phyloP scores from a whole-genome alignment of 2,329 filamentous ascomycete genomes.

The Elsinoe fawcettii region DNA sequence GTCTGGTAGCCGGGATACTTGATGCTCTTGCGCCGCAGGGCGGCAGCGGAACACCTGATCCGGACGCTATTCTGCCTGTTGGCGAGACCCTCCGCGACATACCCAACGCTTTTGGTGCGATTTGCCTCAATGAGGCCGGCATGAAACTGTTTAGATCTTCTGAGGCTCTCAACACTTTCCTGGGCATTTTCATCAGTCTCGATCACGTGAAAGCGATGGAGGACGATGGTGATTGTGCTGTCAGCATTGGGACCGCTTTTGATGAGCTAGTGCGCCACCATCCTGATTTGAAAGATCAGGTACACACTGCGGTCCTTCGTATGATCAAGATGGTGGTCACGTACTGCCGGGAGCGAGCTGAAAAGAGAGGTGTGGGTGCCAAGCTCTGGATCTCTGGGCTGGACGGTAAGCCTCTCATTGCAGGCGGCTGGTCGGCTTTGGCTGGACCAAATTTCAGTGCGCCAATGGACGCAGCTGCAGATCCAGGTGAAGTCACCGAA shows the following conservation, averaged over 20 bases:
- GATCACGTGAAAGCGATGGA: slow-evolving; percentile 80
- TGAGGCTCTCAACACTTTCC: slow-evolving; percentile 72
- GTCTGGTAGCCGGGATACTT: slow-evolving; percentile 77
- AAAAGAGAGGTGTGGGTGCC: slow-evolving; percentile 63
- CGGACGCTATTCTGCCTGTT: slow-evolving; percentile 73
- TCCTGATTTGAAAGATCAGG: slow-evolving; percentile 68
- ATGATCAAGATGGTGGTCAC: slow-evolving; percentile 79
- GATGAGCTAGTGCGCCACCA: slow-evolving; percentile 95
- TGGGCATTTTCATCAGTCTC: slow-evolving; percentile 94
- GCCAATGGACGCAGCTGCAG: not conserved
- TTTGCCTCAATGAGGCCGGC: slow-evolving; percentile 81
- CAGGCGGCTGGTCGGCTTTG: slow-evolving; percentile 45
- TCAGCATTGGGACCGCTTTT: slow-evolving; percentile 71
- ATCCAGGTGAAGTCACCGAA: slow-evolving; percentile 1
- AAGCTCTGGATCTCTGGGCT: slow-evolving; percentile 61
- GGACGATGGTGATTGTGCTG: slow-evolving; percentile 62
- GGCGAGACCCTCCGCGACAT: slow-evolving; percentile 81
- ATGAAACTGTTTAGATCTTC: slow-evolving; percentile 83
- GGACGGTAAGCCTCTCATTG: slow-evolving; percentile 50
- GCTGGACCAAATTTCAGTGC: slow-evolving; percentile 24
- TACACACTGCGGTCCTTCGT: slow-evolving; percentile 76
- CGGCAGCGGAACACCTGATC: slow-evolving; percentile 31
- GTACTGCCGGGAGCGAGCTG: slow-evolving; percentile 63
- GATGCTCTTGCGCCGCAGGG: slow-evolving; percentile 58
- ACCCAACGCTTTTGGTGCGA: slow-evolving; percentile 82